Conservation (phyloP, 2,329 filamentous ascomycete genomes). For the Nothophoma quercina region DNA sequence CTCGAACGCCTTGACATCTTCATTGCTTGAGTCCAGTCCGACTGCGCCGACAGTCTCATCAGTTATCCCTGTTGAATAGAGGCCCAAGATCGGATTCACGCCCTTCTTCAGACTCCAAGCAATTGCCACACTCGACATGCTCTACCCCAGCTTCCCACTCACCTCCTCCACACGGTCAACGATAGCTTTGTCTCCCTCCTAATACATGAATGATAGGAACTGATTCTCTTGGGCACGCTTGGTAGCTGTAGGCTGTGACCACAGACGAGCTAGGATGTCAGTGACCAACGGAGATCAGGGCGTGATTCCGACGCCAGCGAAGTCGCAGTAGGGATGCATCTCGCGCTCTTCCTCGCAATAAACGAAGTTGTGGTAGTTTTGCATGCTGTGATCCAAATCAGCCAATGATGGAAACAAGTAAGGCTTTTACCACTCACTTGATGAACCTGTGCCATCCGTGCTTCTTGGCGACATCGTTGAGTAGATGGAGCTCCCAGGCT, state of each 20-base stretch:
- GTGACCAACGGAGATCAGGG: slow-evolving; percentile 36
- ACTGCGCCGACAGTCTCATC: slow-evolving; percentile 24
- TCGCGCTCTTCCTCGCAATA: slow-evolving; percentile 59
- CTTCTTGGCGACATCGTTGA: slow-evolving; percentile 54
- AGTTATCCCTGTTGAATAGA: slow-evolving; percentile 26
- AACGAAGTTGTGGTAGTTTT: slow-evolving; percentile 57
- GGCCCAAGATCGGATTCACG: slow-evolving; percentile 28
- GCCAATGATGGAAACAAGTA: neutral
- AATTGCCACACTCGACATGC: slow-evolving; percentile 64
- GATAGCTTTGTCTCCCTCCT: slow-evolving; percentile 58
- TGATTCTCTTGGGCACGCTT: neutral
- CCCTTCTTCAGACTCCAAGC: slow-evolving; percentile 33
- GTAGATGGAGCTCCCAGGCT: slow-evolving; percentile 58
- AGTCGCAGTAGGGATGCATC: slow-evolving; percentile 45
- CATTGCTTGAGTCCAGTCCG: neutral
- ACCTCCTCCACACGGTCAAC: slow-evolving; percentile 62
- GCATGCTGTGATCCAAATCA: slow-evolving; percentile 47
- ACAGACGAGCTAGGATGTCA: slow-evolving; percentile 49
- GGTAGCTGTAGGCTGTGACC: neutral
- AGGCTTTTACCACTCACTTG: slow-evolving; percentile 1
- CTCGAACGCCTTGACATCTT: neutral
- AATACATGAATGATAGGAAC: neutral
- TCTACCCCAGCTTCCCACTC: slow-evolving; percentile 59
- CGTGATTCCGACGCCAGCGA: slow-evolving; percentile 43
- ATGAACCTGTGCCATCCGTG: slow-evolving; percentile 59